Evolutionary conservation across 345 rosid genomes (phyloP), one percentile per base, ranked within the genome.

Genomic region (Iberis pinnata): DNA sequence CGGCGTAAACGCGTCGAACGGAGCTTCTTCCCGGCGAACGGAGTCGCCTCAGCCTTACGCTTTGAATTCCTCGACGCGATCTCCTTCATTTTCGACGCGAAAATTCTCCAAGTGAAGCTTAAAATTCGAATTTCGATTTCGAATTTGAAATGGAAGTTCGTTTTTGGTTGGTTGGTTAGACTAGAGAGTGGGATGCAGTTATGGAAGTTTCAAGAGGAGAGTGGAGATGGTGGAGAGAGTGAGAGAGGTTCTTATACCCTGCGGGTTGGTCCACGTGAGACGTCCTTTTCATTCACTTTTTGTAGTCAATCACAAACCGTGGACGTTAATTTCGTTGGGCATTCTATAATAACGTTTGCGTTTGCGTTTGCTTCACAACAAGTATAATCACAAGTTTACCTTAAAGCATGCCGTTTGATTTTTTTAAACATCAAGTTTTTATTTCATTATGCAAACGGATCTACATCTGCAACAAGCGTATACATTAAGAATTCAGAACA

Each of bases 1-100:
- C 72, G 61, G 53, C 74, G 84, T 19, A 75, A 68, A 25, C 61
- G 77, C 56, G 69, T 74, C 40, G 89, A 78, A 1, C 84, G 77
- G 60, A 70, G 70, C 73, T 78, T 83, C 77, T 64, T 76, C 62
- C 58, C 60, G 32, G 65, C 41, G 60, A 36, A 56, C 45, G 50
- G 63, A 61, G 50, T 27, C 35, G 46, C 36, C 43, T 60, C 71
- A 15, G 56, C 56, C 71, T 59, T 61, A n/a, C 61, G 56, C 53
- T 61, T 70, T 11, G 43, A 19, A 54, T 35, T 53, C 41, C 65
- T 58, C 54, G 61, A 40, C 58, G 60, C 49, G 52, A 58, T 63
- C 60, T 57, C 67, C 54, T 39, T 74, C 64, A 62, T 53, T 27
- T 10, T 22, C 13, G 15, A 14, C 6, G n/a, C 0, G 65, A 26